A percentile compares a stretch with the other conserved stretches of the same genome.
Evolutionary conservation across 2,329 filamentous ascomycete genomes (phyloP).

Genomic region (Graphilbum fragrans): DNA sequence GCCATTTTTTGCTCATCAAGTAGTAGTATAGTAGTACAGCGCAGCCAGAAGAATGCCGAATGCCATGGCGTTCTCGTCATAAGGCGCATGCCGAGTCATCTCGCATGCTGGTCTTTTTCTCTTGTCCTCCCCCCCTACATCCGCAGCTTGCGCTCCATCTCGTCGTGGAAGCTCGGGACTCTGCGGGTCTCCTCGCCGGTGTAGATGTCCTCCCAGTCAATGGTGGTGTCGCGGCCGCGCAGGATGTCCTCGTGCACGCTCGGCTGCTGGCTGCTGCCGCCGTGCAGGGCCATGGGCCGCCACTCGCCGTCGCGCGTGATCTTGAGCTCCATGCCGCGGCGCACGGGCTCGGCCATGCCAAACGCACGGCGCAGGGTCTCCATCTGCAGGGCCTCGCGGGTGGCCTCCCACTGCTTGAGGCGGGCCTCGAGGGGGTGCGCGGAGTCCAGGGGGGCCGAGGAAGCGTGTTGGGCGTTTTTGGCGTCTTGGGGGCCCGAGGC

Average conservation of each 20-base stretch:
- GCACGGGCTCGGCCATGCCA: conserved; percentile 84
- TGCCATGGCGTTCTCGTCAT: too few relatives aligned
- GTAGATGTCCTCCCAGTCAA: conserved; percentile 92
- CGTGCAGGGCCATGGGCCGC: conserved; percentile 59
- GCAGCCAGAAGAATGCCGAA: too few relatives aligned
- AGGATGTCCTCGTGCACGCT: conserved; percentile 86
- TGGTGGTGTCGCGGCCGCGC: conserved; percentile 60
- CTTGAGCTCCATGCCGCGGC: conserved; percentile 89
- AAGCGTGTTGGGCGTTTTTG: conserved; percentile 16
- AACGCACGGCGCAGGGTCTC: conserved; percentile 75
- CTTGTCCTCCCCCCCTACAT: conserved; percentile 38
- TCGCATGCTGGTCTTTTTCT: too few relatives aligned
- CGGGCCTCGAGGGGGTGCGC: conserved; percentile 86
- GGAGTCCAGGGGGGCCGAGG: conserved; percentile 39
- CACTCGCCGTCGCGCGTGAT: conserved; percentile 72
- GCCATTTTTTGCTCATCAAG: too few relatives aligned
- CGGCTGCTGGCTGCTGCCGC: conserved; percentile 28
- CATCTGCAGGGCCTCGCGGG: conserved; percentile 82
- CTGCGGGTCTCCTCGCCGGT: conserved; percentile 63
- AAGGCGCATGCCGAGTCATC: too few relatives aligned
- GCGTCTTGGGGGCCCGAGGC: conserved; percentile 29
- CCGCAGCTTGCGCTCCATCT: conserved; percentile 87
- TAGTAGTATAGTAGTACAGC: too few relatives aligned
- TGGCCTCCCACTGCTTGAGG: conserved; percentile 79
- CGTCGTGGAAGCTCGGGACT: conserved; percentile 67